A percentile compares a stretch with the other conserved stretches of the same genome.
These are phyloP conservation scores for Akanthomyces dipterigenus DNA, from an alignment of 2,329 filamentous ascomycete species.

Conservation along the genomic window DNA sequence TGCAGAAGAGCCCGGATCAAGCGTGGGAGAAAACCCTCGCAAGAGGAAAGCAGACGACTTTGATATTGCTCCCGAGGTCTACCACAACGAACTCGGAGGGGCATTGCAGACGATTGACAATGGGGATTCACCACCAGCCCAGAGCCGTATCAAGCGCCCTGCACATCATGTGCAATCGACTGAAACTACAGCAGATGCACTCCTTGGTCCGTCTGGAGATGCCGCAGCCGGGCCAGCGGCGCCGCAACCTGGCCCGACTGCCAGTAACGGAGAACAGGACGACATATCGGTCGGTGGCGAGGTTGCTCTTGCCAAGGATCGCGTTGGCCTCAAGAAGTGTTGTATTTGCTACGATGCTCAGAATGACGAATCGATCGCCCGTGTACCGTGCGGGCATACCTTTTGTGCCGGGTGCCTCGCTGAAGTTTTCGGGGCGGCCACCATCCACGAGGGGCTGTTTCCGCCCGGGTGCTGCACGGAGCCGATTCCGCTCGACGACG, in stretches of 20 bases:
- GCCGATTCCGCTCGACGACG: slow-evolving; percentile 30
- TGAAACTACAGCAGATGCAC: too few species aligned
- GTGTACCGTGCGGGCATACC: slow-evolving; percentile 27
- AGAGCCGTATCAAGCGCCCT: too few species aligned
- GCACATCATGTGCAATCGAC: not conserved
- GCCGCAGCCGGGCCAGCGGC: too few species aligned
- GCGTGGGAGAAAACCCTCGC: not conserved
- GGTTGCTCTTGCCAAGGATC: not conserved
- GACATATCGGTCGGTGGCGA: not conserved
- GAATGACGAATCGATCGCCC: not conserved
- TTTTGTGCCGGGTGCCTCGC: slow-evolving; percentile 46
- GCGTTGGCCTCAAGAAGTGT: not conserved
- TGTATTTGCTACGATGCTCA: not conserved
- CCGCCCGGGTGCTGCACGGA: slow-evolving; percentile 47
- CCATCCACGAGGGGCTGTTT: slow-evolving; percentile 45
- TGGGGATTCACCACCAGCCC: not conserved
- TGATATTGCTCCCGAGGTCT: not conserved
- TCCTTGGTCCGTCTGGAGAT: too few species aligned
- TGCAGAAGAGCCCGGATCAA: not conserved
- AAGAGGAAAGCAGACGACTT: not conserved
- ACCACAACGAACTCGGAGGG: not conserved
- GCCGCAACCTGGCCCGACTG: not conserved
- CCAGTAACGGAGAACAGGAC: not conserved
- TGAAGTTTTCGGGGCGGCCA: slow-evolving; percentile 35
- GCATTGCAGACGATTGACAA: not conserved